phyloP scores from a whole-genome alignment of 2,329 filamentous ascomycete genomes.

The Chaetothyriales sp. region DNA sequence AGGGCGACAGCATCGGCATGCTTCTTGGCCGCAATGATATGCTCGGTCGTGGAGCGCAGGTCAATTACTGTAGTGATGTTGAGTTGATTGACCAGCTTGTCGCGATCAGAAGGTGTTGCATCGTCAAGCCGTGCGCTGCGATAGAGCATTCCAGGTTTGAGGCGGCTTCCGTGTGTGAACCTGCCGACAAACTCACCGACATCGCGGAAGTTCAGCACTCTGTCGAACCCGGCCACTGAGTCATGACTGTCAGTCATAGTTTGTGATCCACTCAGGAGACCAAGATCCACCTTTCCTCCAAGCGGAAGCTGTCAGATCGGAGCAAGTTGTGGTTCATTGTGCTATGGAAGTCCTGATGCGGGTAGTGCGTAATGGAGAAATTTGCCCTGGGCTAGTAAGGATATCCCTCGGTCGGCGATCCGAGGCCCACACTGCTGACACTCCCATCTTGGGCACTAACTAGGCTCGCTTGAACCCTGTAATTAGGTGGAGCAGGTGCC shows the following conservation, averaged over 20 bases:
- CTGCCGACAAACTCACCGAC: constrained; percentile 54
- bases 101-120: constrained; percentile 52
- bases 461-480: background rate
- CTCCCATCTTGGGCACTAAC: no score
- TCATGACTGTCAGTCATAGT: background rate
- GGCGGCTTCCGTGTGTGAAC: constrained; percentile 19
- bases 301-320: background rate
- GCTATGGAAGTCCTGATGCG: no score
- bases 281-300: background rate
- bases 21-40: constrained; percentile 53
- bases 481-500: background rate
- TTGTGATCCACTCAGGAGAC: background rate
- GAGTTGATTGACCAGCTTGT: constrained; percentile 44
- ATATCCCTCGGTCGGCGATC: background rate
- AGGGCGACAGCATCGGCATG: constrained; percentile 31
- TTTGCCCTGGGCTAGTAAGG: background rate
- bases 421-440: background rate
- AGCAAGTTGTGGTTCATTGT: no score
- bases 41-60: constrained; percentile 67
- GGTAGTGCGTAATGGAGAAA: background rate
- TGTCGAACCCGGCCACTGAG: constrained; percentile 30
- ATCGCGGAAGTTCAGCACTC: constrained; percentile 64
- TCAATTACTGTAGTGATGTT: constrained; percentile 63
- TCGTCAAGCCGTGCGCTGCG: constrained; percentile 59
- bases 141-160: constrained; percentile 52